Conservation (phyloP, 306 rosid species). For the cucumber (Cucumis sativus) region DNA sequence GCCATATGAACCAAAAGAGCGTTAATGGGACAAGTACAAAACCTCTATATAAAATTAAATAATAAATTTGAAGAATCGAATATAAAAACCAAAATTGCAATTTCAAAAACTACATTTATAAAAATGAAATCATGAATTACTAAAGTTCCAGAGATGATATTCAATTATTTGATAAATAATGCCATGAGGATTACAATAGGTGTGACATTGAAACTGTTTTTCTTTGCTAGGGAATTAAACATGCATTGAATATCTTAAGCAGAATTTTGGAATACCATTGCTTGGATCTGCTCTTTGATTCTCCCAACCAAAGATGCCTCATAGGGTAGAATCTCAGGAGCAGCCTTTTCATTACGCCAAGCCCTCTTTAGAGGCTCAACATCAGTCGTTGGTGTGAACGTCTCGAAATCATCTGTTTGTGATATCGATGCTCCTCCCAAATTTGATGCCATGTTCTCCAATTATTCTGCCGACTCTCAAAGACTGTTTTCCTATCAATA, state of each 20-base stretch:
- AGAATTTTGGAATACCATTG: slow-evolving; percentile 40
- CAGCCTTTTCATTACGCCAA: slow-evolving; percentile 50
- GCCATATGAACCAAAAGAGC: background rate
- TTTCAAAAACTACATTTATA: background rate
- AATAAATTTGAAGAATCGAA: background rate
- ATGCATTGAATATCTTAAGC: background rate
- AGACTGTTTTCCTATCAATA: background rate
- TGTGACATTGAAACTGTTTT: background rate
- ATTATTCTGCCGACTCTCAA: background rate
- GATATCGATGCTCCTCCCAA: slow-evolving; percentile 21
- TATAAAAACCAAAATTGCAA: background rate
- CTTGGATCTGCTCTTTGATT: slow-evolving; percentile 47
- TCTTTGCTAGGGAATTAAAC: background rate
- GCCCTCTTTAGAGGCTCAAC: slow-evolving; percentile 40
- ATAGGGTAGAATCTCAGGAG: slow-evolving; percentile 55
- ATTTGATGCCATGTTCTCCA: slow-evolving; percentile 29
- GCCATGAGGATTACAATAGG: background rate
- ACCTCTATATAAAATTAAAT: background rate
- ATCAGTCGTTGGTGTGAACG: slow-evolving; percentile 25
- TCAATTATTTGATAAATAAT: background rate
- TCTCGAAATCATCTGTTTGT: slow-evolving; percentile 26
- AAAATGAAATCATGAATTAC: background rate
- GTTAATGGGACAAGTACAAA: background rate
- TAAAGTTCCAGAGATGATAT: background rate
- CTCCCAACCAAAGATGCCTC: slow-evolving; percentile 44